Conservation (phyloP, 2,329 filamentous ascomycete species). For the Fusarium stilboides region DNA sequence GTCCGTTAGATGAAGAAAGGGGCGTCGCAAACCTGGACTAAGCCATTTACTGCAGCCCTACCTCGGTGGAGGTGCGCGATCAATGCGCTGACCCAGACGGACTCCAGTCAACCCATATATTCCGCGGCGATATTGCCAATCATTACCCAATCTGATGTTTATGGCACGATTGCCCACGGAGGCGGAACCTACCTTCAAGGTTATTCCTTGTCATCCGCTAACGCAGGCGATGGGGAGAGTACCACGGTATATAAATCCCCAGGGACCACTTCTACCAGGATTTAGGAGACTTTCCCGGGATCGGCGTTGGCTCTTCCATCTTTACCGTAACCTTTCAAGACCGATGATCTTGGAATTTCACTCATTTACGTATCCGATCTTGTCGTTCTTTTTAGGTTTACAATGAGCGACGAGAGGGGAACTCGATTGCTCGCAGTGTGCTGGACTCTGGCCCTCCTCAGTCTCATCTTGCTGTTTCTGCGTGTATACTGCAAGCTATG, state of each 20-base stretch:
- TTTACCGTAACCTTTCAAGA: not conserved
- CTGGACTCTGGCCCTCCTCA: constrained; percentile 49
- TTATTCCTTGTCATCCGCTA: constrained; percentile 8
- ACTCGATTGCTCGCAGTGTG: constrained; percentile 50
- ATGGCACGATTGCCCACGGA: constrained; percentile 24
- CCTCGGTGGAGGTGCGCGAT: constrained; percentile 9
- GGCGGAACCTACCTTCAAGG: constrained; percentile 5
- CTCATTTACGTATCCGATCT: not conserved
- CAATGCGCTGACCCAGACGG: constrained; percentile 14
- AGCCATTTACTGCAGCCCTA: not conserved
- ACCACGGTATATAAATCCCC: constrained; percentile 28
- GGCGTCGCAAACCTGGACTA: not conserved
- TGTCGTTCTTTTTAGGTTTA: not conserved
- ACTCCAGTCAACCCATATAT: not conserved
- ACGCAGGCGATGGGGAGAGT: not conserved
- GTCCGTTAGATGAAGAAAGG: constrained; percentile 10
- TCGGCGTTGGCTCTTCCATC: constrained; percentile 15
- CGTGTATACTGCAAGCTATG: constrained; percentile 57
- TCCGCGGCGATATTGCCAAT: constrained; percentile 29
- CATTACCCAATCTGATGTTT: constrained; percentile 30
- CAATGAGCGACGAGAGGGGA: constrained; percentile 45
- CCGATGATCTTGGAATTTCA: constrained; percentile 4
- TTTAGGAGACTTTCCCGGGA: constrained; percentile 28
- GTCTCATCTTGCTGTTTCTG: constrained; percentile 49
- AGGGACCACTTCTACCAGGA: constrained; percentile 19